phyloP scores from a whole-genome alignment of 306 rosid genomes.

The Glycine soja region DNA sequence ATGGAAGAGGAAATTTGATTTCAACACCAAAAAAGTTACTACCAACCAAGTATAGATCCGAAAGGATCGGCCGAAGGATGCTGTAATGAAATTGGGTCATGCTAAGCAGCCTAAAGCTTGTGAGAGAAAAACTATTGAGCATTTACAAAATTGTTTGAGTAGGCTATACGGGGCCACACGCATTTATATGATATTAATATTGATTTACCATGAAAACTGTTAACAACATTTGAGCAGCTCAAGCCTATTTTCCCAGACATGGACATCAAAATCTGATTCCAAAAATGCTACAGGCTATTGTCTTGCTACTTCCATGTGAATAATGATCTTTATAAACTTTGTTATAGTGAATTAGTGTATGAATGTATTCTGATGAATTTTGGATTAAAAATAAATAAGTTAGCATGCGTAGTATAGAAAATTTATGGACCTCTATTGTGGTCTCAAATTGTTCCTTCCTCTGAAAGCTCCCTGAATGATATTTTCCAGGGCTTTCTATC shows the following conservation, averaged over 20 bases:
- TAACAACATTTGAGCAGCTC: background rate
- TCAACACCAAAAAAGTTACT: background rate
- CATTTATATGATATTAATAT: background rate
- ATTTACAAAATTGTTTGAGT: background rate
- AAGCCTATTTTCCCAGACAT: background rate
- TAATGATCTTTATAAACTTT: background rate
- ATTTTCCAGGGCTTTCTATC: background rate
- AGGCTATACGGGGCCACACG: background rate
- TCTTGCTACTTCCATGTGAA: background rate
- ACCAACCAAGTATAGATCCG: background rate
- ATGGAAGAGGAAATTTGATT: background rate
- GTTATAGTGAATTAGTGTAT: background rate
- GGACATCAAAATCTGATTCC: conserved; percentile 13
- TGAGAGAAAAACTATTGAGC: background rate
- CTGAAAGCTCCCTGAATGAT: background rate
- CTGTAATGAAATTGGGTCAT: conserved; percentile 1
- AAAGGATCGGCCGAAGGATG: background rate
- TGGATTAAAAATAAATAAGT: background rate
- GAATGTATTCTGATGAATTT: conserved; percentile 2
- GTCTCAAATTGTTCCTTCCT: conserved; percentile 40
- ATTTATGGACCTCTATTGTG: conserved; percentile 8
- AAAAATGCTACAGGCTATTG: background rate
- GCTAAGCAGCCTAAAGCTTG: conserved; percentile 8
- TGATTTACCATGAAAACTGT: background rate
- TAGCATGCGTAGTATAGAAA: background rate